Conservation (phyloP, 2,329 filamentous ascomycete species). For the Catunica adiposa region DNA sequence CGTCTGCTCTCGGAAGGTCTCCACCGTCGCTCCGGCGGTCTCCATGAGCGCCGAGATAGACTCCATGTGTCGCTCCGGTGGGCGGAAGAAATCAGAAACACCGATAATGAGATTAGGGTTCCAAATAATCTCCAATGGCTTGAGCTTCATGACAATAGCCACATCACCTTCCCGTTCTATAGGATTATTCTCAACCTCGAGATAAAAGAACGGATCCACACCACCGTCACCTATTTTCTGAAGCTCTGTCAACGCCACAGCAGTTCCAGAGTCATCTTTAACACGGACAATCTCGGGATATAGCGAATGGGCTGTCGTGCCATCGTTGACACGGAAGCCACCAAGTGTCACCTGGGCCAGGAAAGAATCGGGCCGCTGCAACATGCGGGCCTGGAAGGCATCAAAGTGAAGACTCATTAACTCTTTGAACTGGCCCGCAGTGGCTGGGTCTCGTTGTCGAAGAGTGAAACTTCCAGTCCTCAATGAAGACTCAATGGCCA, state of each 20-base stretch:
- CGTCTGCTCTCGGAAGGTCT: conserved; percentile 88
- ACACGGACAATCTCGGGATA: conserved; percentile 93
- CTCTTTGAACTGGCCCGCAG: conserved; percentile 46
- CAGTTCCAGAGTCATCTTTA: conserved; percentile 54
- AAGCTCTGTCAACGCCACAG: background rate
- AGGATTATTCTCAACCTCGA: conserved; percentile 89
- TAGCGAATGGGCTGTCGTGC: conserved; percentile 76
- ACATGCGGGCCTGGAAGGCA: conserved; percentile 74
- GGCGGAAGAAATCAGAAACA: conserved; percentile 87
- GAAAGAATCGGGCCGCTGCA: conserved; percentile 82
- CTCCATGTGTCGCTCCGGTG: conserved; percentile 94
- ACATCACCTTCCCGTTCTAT: conserved; percentile 85
- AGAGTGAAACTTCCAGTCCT: conserved; percentile 92
- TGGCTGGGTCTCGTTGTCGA: conserved; percentile 48
- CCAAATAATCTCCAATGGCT: conserved; percentile 92
- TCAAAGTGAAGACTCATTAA: conserved; percentile 88
- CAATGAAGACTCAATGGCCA: conserved; percentile 85
- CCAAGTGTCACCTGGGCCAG: conserved; percentile 79
- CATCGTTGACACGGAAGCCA: conserved; percentile 86
- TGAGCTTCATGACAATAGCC: conserved; percentile 76
- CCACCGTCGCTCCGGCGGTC: conserved; percentile 84
- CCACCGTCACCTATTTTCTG: background rate
- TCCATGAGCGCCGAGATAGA: conserved; percentile 94
- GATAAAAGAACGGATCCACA: conserved; percentile 70
- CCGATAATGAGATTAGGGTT: conserved; percentile 88